phyloP scores from a whole-genome alignment of 345 rosid genomes.

The Citrus maxima region DNA sequence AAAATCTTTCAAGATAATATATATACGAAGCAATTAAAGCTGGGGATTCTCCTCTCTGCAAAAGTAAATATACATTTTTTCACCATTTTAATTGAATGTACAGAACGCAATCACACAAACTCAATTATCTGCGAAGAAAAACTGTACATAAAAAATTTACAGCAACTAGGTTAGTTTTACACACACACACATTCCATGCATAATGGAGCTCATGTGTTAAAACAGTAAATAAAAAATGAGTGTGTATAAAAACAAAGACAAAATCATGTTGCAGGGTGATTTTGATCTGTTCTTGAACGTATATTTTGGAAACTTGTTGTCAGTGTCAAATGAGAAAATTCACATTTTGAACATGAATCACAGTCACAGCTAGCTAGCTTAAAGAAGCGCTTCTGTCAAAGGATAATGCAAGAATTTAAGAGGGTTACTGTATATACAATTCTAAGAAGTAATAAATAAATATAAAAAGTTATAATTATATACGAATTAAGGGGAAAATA shows the following conservation, averaged over 20 bases:
- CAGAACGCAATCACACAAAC: not conserved
- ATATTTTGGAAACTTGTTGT: not conserved
- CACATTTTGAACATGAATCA: slow-evolving; percentile 14
- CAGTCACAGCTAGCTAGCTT: not conserved
- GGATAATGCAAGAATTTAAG: not conserved
- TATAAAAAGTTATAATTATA: too few relatives aligned
- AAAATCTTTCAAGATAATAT: slow-evolving; percentile 34
- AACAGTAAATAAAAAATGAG: not conserved
- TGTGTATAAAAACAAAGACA: not conserved
- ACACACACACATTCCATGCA: slow-evolving; percentile 13
- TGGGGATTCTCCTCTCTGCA: slow-evolving; percentile 33
- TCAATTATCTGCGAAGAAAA: not conserved
- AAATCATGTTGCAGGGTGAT: not conserved
- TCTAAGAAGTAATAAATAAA: not conserved
- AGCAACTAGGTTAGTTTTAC: slow-evolving; percentile 9
- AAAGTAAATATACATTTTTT: not conserved
- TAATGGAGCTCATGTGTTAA: slow-evolving; percentile 8
- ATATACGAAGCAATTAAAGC: slow-evolving; percentile 1
- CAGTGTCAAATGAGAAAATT: not conserved
- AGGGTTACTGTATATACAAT: too few relatives aligned
- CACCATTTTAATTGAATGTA: slow-evolving; percentile 18
- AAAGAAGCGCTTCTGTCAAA: not conserved
- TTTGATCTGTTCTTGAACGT: not conserved
- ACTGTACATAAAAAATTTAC: not conserved
- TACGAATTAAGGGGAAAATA: not conserved